Percentiles rank a stretch among this genome's conserved stretches.
Evolutionary conservation across 2,329 filamentous ascomycete genomes (phyloP).

Genomic region (Phoma sp.): DNA sequence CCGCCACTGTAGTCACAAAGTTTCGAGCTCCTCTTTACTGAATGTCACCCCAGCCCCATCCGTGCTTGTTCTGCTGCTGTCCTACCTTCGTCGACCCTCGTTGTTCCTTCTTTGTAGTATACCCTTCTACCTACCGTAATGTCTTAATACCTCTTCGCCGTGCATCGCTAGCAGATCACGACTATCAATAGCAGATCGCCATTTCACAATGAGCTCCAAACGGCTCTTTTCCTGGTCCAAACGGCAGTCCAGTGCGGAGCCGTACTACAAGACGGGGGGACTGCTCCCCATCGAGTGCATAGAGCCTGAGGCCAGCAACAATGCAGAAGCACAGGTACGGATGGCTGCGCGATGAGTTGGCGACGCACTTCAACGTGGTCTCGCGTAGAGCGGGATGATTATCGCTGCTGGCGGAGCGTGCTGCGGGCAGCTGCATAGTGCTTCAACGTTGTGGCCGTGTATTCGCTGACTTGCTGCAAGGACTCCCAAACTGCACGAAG

Average conservation of each 20-base stretch:
- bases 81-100: neutral
- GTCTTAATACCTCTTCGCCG: constrained; percentile 5
- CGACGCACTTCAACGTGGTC: constrained; percentile 39
- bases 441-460: constrained; percentile 37
- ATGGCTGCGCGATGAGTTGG: constrained; percentile 35
- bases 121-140: neutral
- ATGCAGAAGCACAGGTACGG: constrained; percentile 41
- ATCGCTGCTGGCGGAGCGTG: constrained; percentile 28
- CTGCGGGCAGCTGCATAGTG: constrained; percentile 29
- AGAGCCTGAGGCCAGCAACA: constrained; percentile 13
- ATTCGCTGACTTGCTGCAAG: constrained; percentile 43
- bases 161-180: constrained; percentile 1
- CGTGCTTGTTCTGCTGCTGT: neutral
- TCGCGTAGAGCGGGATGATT: constrained; percentile 34
- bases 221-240: constrained; percentile 55
- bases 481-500: constrained; percentile 27
- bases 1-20: constrained; percentile 12
- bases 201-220: constrained; percentile 46
- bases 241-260: constrained; percentile 44
- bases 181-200: neutral
- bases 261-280: constrained; percentile 46
- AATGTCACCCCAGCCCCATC: constrained; percentile 1
- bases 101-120: neutral
- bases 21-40: constrained; percentile 13
- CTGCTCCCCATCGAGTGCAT: constrained; percentile 38